phyloP scores from a whole-genome alignment of 1,139 yeast genomes.

The Geotrichum klebahnii region DNA sequence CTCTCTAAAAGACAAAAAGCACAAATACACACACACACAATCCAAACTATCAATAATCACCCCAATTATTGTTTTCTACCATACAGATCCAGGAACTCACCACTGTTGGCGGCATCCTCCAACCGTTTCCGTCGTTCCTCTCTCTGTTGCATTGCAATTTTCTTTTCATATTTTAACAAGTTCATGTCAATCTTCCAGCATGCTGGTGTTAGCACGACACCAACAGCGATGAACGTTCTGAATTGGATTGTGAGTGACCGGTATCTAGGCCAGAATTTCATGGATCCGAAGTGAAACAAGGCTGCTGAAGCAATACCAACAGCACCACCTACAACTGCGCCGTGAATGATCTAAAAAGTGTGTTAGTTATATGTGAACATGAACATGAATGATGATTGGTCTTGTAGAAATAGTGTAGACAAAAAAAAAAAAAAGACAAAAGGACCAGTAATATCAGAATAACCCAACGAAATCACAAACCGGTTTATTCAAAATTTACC shows the following conservation, averaged over 20 bases:
- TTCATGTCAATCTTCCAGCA: slow-evolving; percentile 32
- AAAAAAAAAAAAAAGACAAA: no score
- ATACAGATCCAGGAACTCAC: slow-evolving; percentile 29
- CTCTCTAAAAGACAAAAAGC: no score
- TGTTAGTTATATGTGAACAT: background rate
- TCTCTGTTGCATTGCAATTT: slow-evolving; percentile 27
- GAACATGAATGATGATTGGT: background rate
- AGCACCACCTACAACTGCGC: slow-evolving; percentile 31
- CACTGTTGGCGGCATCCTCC: slow-evolving; percentile 33
- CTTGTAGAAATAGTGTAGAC: slow-evolving; percentile 1
- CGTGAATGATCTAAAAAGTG: slow-evolving; percentile 27
- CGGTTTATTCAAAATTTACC: no score
- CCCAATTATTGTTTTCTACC: slow-evolving; percentile 16
- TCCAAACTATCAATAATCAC: background rate
- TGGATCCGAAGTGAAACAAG: slow-evolving; percentile 25
- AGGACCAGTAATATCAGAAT: no score
- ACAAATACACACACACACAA: no score
- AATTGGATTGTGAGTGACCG: slow-evolving; percentile 31
- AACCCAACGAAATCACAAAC: no score
- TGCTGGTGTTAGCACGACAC: slow-evolving; percentile 33
- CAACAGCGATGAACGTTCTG: slow-evolving; percentile 32
- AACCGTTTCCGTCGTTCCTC: slow-evolving; percentile 25
- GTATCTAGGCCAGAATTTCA: slow-evolving; percentile 31
- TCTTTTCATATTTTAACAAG: slow-evolving; percentile 30
- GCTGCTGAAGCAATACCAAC: slow-evolving; percentile 31